These are phyloP conservation scores for Jasminum sambac DNA, from an alignment of 257 asterid genomes.

Conservation along the genomic window DNA sequence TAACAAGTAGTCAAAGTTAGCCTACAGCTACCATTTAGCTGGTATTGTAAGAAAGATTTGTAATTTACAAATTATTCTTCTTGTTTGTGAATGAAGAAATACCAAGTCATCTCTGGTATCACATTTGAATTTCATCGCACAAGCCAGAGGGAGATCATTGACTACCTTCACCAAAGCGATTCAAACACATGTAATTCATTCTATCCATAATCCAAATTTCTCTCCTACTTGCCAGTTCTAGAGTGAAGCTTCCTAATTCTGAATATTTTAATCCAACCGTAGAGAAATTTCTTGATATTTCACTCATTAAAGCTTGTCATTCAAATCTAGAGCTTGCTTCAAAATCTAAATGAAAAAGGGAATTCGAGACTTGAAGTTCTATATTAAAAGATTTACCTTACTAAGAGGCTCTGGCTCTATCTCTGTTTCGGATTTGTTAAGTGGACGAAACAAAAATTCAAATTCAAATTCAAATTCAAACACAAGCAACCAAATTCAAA, in stretches of 20 bases:
- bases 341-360: conserved; percentile 10
- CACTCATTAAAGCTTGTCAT: background rate
- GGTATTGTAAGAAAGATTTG: conserved; percentile 1
- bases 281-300: background rate
- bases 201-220: background rate
- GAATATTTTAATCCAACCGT: background rate
- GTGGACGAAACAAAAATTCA: background rate
- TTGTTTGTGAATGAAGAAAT: conserved; percentile 6
- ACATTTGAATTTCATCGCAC: conserved; percentile 12
- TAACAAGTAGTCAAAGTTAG: conserved; percentile 10
- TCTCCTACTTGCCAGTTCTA: background rate
- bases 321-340: background rate
- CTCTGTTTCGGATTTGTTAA: too few relatives aligned
- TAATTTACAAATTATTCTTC: background rate
- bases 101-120: background rate
- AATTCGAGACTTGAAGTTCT: too few relatives aligned
- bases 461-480: conserved; percentile 1
- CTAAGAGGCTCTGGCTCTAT: too few relatives aligned
- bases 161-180: conserved; percentile 14
- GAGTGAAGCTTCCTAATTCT: background rate
- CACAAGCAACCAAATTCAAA: conserved; percentile 14
- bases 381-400: too few relatives aligned
- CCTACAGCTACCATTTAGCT: conserved; percentile 9
- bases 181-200: background rate
- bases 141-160: conserved; percentile 8